Base-by-base conservation (phyloP, 768 basidiomycete species). In the Termitomyces sp. region DNA sequence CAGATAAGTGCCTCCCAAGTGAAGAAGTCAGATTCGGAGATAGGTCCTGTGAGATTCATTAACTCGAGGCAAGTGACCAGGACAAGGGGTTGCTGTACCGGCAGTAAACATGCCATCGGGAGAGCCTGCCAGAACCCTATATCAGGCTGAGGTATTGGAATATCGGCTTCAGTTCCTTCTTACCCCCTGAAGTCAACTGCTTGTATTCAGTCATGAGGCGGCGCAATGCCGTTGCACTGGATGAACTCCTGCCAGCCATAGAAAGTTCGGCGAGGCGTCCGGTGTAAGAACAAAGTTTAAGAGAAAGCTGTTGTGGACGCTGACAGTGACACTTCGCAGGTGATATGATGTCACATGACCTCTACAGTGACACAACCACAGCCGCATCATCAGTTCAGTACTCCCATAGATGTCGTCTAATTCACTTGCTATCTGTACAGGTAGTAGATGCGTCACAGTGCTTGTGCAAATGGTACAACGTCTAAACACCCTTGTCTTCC, bases 61-160 rank as follows among this genome's bases (percentile, higher is more conserved):
- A 55, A 46, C 50, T 24, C 35, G 28, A 38, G 36, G n/a, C 13
- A 38, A 22, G 53, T 36, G 20, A 44, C 11, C 11, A 46, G 22
- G 40, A 49, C 11, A 33, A 57, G 36, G 36, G 5, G 1, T 57
- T 73, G 28, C 44, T 46, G 61, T 64, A 84, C 90, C 93, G 62
- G 96, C 95, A 53, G 95, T 96, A 71, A 97, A 97, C 94, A 98
- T 97, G 58, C 89, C 91, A 74, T 98, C 96, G 7, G 92, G 91
- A 16, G 92, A 88, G 65, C 91, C 91, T 91, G 64, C 54, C 53
- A 67, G 51, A 40, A 58, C 40, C 42, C 42, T 57, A 45, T 46
- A 61, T 65, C 48, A 62, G 55, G 50, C 55, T 58, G 52, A 61
- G 33, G 22, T 44, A 58, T 46, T 33, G 39, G 40, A 28, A 64